These are phyloP conservation scores for Pichia kluyveri DNA, from an alignment of 805 yeast species.

Conservation along the genomic window DNA sequence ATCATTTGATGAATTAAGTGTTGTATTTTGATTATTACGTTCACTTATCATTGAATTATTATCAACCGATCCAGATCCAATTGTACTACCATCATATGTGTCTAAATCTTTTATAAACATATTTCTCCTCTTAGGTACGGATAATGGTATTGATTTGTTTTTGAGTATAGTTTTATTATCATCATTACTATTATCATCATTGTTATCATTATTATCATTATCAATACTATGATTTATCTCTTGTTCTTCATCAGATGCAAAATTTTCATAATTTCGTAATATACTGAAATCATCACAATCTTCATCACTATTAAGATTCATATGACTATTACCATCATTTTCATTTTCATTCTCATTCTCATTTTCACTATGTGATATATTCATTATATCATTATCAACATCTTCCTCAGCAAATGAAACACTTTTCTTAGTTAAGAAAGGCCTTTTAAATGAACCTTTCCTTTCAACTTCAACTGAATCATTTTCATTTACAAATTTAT, in stretches of 20 bases:
- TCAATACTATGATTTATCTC: background rate
- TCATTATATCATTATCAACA: background rate
- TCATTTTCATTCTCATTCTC: conserved; percentile 36
- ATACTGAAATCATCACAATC: conserved; percentile 22
- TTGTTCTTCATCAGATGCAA: background rate
- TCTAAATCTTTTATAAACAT: conserved; percentile 27
- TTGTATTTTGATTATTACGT: background rate
- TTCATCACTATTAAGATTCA: background rate
- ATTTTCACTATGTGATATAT: conserved; percentile 18
- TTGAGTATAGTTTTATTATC: too few relatives aligned
- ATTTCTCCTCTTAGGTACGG: conserved; percentile 21
- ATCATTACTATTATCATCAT: conserved; percentile 11
- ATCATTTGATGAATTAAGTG: too few relatives aligned
- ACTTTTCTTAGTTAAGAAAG: conserved; percentile 14
- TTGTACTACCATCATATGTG: conserved; percentile 14
- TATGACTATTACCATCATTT: conserved; percentile 12
- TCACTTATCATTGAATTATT: conserved; percentile 23
- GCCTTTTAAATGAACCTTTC: conserved; percentile 11
- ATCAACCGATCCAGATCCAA: conserved; percentile 7
- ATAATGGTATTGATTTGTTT: conserved; percentile 5
- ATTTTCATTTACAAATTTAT: conserved; percentile 12
- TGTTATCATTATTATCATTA: conserved; percentile 21
- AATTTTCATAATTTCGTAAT: conserved; percentile 11
- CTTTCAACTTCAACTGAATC: conserved; percentile 15
- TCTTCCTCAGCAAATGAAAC: conserved; percentile 22